phyloP scores from a whole-genome alignment of 495 filamentous ascomycete species.

The Penicillium macrosclerotiorum region DNA sequence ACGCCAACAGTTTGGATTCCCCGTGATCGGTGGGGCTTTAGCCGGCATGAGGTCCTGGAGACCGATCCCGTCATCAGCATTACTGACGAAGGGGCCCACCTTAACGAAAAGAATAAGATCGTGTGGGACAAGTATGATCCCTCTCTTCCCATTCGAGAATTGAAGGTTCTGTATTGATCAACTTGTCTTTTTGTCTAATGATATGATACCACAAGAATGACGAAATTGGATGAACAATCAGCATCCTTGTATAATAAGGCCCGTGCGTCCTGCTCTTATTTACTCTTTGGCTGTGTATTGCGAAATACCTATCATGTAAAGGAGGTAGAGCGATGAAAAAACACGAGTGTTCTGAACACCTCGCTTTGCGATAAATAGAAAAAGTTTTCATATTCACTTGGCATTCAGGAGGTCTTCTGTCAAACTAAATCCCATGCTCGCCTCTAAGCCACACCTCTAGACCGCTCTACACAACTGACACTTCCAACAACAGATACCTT shows the following conservation, averaged over 20 bases:
- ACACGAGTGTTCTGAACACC: too few relatives aligned
- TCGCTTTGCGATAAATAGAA: too few relatives aligned
- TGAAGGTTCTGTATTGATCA: constrained; percentile 38
- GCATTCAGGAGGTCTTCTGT: not conserved
- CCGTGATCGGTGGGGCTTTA: constrained; percentile 62
- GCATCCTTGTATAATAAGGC: too few relatives aligned
- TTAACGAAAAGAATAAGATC: constrained; percentile 62
- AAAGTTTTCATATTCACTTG: not conserved
- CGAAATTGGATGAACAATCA: too few relatives aligned
- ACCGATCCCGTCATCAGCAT: constrained; percentile 52
- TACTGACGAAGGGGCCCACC: constrained; percentile 63
- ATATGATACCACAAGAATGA: not conserved
- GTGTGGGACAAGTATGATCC: constrained; percentile 54
- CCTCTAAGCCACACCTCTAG: too few relatives aligned
- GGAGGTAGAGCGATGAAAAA: too few relatives aligned
- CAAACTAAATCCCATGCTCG: too few relatives aligned
- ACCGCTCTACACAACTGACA: too few relatives aligned
- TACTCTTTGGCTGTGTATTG: too few relatives aligned
- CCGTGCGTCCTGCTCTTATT: too few relatives aligned
- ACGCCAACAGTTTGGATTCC: constrained; percentile 70
- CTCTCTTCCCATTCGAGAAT: constrained; percentile 36
- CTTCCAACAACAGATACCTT: too few relatives aligned
- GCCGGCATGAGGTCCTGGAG: constrained; percentile 59
- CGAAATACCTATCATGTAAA: too few relatives aligned
- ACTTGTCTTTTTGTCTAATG: not conserved